Evolutionary conservation across 1,139 yeast species (phyloP), one percentile per base, ranked within the genome.

Genomic region (Blastobotrys apis): DNA sequence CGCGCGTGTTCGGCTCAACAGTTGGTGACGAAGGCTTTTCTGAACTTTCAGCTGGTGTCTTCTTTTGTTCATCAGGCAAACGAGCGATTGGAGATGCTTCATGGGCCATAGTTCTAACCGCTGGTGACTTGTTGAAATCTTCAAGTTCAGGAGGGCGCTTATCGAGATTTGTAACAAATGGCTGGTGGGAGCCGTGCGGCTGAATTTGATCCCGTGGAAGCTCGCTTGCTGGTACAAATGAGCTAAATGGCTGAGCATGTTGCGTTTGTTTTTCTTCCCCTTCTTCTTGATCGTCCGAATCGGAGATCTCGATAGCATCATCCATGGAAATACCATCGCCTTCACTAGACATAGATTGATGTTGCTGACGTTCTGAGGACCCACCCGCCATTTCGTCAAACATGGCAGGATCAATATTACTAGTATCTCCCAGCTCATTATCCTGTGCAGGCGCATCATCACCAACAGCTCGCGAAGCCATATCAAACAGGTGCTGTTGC

Each of bases 131-230:
- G 32, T 39, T 39, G 23, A 25, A 34, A 2, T 20, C 34, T n/a
- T 27, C 20, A 16, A 41, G 35, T 23, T 41, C 44, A 3, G 44
- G 39, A 9, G 44, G 44, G 5, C 44, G 33, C 22, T 23, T 16
- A 20, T 41, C 39, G 16, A 41, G 23, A 15, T 41, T 33, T n/a
- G n/a, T n/a, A n/a, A n/a, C n/a, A n/a, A n/a, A 20, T 33, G 36
- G 22, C 17, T 17, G 17, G 10, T 19, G 17, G 32, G 5, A 6
- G n/a, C n/a, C 29, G 33, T 5, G 37, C 26, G 3, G 5, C 19
- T 21, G 20, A 9, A 10, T 8, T 5, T 31, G 22, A 4, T 37
- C 27, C 17, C 20, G 23, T 13, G 27, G 40, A n/a, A 37, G 12
- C 13, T 10, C 4, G 3, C 21, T 23, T 5, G 40, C 40, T 2